Percentiles rank a stretch among this genome's conserved stretches.
These are phyloP conservation scores for Wallacemonas sp. DNA, from an alignment of 208 protist genomes.

Conservation along the genomic window DNA sequence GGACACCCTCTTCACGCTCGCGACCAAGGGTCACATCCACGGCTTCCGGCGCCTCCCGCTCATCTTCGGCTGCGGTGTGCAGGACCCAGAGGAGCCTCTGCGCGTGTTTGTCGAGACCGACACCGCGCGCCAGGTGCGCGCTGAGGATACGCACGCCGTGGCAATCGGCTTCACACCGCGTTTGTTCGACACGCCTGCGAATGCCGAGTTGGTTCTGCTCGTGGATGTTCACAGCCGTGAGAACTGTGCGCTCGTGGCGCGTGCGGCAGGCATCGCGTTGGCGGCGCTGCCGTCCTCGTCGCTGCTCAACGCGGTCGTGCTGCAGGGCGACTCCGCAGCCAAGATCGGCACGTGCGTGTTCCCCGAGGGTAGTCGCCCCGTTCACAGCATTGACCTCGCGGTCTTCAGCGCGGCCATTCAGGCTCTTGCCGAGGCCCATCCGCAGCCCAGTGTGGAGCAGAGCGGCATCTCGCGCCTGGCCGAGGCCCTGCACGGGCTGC, in stretches of 20 bases:
- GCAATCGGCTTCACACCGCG: constrained; percentile 50
- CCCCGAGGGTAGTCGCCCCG: constrained; percentile 25
- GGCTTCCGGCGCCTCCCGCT: constrained; percentile 25
- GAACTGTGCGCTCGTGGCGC: constrained; percentile 25
- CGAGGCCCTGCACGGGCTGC: constrained; percentile 34
- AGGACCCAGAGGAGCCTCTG: constrained; percentile 56
- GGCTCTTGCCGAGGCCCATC: constrained; percentile 19
- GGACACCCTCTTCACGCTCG: constrained; percentile 45
- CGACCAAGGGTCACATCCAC: constrained; percentile 12
- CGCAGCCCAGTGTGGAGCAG: constrained; percentile 18
- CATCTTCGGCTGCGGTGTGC: constrained; percentile 36
- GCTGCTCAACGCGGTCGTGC: constrained; percentile 57
- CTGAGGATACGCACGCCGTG: constrained; percentile 33
- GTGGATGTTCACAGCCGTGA: constrained; percentile 50
- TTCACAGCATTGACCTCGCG: constrained; percentile 19
- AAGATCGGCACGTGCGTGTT: constrained; percentile 21
- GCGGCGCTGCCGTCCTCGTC: constrained; percentile 38
- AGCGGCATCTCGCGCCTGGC: constrained; percentile 33
- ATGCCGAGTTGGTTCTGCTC: constrained; percentile 72
- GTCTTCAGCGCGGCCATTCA: constrained; percentile 4
- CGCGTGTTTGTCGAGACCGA: constrained; percentile 45
- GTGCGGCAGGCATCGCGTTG: constrained; percentile 29
- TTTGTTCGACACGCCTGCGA: constrained; percentile 32
- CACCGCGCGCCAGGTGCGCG: neutral
- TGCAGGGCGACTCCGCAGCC: constrained; percentile 23